phyloP scores from a whole-genome alignment of 1,284 basidiomycete species.

The Marasmius fiardii region DNA sequence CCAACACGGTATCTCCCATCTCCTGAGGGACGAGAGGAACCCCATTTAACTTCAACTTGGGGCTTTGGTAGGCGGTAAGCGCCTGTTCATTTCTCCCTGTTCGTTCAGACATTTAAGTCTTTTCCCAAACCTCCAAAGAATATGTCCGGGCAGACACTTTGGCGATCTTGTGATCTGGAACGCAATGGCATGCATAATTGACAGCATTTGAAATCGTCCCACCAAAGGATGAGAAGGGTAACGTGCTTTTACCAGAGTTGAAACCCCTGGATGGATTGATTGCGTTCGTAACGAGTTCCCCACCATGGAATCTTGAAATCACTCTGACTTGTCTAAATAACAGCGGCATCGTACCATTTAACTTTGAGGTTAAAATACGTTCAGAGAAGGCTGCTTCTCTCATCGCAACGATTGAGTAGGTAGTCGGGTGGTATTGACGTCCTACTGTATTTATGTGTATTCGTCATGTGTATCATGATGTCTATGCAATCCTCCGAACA shows the following conservation, averaged over 20 bases:
- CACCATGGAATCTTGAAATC: too few relatives aligned
- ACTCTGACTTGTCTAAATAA: not conserved
- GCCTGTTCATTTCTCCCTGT: too few relatives aligned
- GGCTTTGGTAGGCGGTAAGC: not conserved
- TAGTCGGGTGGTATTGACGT: not conserved
- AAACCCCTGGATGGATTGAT: not conserved
- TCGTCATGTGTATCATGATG: not conserved
- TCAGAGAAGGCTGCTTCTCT: conserved; percentile 9
- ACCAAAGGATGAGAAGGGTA: not conserved
- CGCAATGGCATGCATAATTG: not conserved
- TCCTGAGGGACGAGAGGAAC: not conserved
- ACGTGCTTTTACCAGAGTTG: not conserved
- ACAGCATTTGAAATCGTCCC: not conserved
- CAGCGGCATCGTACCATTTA: conserved; percentile 16
- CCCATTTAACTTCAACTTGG: not conserved
- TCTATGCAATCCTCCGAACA: too few relatives aligned
- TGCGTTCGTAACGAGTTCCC: not conserved
- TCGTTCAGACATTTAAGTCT: too few relatives aligned
- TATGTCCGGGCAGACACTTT: conserved; percentile 1
- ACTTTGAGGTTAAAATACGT: conserved; percentile 11
- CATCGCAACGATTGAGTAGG: conserved; percentile 14
- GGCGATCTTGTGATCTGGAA: not conserved
- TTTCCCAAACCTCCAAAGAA: not conserved
- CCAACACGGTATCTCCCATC: not conserved
- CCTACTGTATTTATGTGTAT: not conserved